phyloP scores from a whole-genome alignment of 2,329 filamentous ascomycete species.

The Fusarium stilboides region DNA sequence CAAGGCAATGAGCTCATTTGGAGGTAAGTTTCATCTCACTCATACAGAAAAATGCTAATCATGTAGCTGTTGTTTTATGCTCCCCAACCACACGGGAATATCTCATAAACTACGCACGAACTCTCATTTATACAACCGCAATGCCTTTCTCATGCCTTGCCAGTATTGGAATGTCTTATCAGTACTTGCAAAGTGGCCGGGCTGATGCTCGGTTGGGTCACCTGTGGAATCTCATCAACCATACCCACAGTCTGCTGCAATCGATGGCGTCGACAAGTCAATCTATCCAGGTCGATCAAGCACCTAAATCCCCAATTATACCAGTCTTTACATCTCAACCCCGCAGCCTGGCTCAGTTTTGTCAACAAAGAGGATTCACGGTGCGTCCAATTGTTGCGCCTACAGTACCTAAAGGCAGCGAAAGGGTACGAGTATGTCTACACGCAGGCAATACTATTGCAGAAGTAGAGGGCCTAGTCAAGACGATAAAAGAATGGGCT shows the following conservation, averaged over 20 bases:
- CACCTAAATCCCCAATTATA: conserved; percentile 74
- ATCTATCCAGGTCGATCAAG: conserved; percentile 52
- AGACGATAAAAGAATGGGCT: conserved; percentile 64
- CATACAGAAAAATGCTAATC: background rate
- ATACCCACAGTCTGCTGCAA: conserved; percentile 64
- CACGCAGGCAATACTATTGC: conserved; percentile 75
- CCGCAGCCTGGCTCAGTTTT: conserved; percentile 70
- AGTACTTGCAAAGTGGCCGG: conserved; percentile 66
- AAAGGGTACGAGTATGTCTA: conserved; percentile 77
- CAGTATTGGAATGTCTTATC: conserved; percentile 71
- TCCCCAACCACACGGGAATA: conserved; percentile 72
- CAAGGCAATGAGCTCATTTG: conserved; percentile 77
- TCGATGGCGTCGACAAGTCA: conserved; percentile 50
- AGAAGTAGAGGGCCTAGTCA: conserved; percentile 69
- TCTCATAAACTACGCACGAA: conserved; percentile 82
- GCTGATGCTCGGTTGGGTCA: conserved; percentile 58
- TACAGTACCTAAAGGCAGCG: conserved; percentile 74
- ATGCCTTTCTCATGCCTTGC: conserved; percentile 74
- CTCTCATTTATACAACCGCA: conserved; percentile 81
- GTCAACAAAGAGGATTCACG: conserved; percentile 71
- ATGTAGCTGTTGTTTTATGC: conserved; percentile 70
- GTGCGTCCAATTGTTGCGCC: conserved; percentile 78
- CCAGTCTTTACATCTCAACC: conserved; percentile 72
- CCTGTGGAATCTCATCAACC: conserved; percentile 52
- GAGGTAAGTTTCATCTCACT: conserved; percentile 67